Base-by-base conservation (phyloP, 768 basidiomycete genomes). In the Arthromyces matolae region DNA sequence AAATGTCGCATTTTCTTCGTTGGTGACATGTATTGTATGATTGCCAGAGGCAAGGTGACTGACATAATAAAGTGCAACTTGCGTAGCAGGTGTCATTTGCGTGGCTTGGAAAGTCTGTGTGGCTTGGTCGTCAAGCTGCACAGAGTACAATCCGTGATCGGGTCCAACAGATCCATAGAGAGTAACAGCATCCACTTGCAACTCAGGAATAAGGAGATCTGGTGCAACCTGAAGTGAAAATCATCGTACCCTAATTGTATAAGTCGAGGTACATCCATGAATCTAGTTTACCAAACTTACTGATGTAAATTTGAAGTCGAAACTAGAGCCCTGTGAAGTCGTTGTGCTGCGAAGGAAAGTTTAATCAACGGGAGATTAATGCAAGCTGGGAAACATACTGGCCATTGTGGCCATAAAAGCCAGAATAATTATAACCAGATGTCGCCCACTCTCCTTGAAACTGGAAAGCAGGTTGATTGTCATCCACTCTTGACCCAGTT, bases 51-150 rank as follows among this genome's bases (percentile, higher is more conserved):
- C 40, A 5, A 49, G 33, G 13, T 43, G 25, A 27, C 25, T 42
- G 8, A 18, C 14, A n/a, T 42, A 37, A 20, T 37, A 49, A 5
- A 49, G 48, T 3, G 24, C 14, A 19, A 35, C 41, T 28, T 49
- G 48, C 14, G n/a, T 14, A 2, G 31, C 41, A 27, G 27, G 27
- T 8, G 38, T 40, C 10, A 31, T 22, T 29, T 27, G 23, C 8
- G 35, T 24, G 3, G 38, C 46, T 16, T 8, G 14, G 27, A 23
- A 49, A 14, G 25, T 13, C 40, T 49, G 40, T 6, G 25, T 40
- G 16, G 40, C 27, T 16, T 43, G 40, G 23, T 43, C 48, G 19
- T 49, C 48, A 19, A 49, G 34, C 31, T 49, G 48, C 9, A 49
- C 41, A 27, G 48, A 35, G 24, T 47, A 47, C 27, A 22, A 13